phyloP scores from a whole-genome alignment of 2,329 filamentous ascomycete genomes.

The Arthroderma sp. region DNA sequence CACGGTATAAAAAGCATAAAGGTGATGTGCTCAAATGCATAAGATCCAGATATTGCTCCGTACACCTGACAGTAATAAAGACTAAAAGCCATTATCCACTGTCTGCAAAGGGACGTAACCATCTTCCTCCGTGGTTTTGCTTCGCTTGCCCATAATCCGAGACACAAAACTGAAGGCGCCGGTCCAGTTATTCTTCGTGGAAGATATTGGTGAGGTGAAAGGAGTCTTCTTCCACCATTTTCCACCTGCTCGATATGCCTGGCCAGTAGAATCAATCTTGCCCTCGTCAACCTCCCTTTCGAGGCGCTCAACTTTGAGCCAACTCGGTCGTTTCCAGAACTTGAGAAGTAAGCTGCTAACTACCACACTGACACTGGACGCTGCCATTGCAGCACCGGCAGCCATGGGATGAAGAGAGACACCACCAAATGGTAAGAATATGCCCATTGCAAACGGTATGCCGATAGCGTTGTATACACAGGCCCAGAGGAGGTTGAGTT shows the following conservation, averaged over 20 bases:
- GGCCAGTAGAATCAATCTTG: conserved; percentile 14
- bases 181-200: neutral
- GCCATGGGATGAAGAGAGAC: conserved; percentile 81
- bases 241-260: conserved; percentile 15
- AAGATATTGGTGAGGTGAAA: conserved; percentile 5
- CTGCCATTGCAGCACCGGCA: conserved; percentile 87
- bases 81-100: conserved; percentile 25
- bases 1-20: neutral
- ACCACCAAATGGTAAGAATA: conserved; percentile 81
- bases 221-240: conserved; percentile 25
- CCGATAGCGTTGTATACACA: conserved; percentile 87
- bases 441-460: conserved; percentile 89
- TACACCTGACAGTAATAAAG: neutral
- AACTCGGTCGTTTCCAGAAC: conserved; percentile 70
- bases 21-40: neutral
- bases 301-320: conserved; percentile 65
- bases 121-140: conserved; percentile 22
- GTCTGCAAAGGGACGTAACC: conserved; percentile 37
- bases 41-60: neutral
- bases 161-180: conserved; percentile 19
- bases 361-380: conserved; percentile 81
- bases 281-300: conserved; percentile 43
- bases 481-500: conserved; percentile 83
- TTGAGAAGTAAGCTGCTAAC: conserved; percentile 71
- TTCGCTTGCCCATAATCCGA: conserved; percentile 20